Percentiles rank a stretch among this genome's conserved stretches.
These are phyloP conservation scores for Diaporthe caulivora DNA, from an alignment of 2,329 filamentous ascomycete genomes.

Conservation along the genomic window DNA sequence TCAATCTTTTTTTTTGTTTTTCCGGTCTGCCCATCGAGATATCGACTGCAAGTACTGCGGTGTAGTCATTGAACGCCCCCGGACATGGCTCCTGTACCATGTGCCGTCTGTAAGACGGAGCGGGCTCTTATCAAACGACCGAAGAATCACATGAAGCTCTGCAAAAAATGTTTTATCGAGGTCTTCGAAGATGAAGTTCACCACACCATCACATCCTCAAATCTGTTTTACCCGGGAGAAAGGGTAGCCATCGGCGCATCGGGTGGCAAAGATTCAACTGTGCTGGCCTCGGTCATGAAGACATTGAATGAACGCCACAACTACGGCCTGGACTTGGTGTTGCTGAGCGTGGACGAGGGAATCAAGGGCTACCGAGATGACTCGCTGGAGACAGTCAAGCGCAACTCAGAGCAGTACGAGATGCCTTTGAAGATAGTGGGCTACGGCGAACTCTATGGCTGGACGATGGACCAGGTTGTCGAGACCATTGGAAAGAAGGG, in stretches of 20 bases:
- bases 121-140: constrained; percentile 92
- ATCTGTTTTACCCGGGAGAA: constrained; percentile 87
- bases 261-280: constrained; percentile 97
- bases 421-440: constrained; percentile 94
- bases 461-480: constrained; percentile 99
- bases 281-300: constrained; percentile 93
- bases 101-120: constrained; percentile 79
- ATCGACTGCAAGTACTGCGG: background rate
- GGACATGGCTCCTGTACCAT: constrained; percentile 81
- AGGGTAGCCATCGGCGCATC: constrained; percentile 94
- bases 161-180: constrained; percentile 86
- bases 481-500: constrained; percentile 97
- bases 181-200: constrained; percentile 95
- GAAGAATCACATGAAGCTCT: constrained; percentile 95
- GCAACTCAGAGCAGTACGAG: constrained; percentile 90
- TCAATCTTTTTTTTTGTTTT: background rate
- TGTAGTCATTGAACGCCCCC: constrained; percentile 2
- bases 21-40: too few relatives aligned
- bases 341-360: constrained; percentile 95
- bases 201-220: constrained; percentile 85
- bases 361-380: constrained; percentile 98
- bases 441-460: constrained; percentile 94
- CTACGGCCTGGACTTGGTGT: constrained; percentile 86
- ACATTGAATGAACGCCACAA: constrained; percentile 90
- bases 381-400: constrained; percentile 94